Conservation (phyloP, 495 filamentous ascomycete genomes). For the Aspergillus baeticus region DNA sequence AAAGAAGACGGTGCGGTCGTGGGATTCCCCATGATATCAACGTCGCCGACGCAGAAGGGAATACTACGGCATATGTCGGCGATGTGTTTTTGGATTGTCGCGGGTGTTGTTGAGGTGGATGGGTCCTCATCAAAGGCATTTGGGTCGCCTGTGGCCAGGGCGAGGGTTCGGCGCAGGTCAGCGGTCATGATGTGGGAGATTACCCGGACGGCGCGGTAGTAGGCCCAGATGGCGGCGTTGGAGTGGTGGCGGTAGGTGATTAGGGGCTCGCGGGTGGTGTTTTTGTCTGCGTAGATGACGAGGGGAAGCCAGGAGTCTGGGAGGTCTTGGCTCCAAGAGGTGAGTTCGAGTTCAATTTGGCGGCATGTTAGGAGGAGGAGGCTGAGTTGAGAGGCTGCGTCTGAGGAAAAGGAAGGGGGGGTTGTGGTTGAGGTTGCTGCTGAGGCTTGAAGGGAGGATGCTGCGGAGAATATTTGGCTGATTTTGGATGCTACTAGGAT, state of each 20-base stretch:
- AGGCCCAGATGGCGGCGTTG: constrained; percentile 36
- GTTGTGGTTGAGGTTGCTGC: constrained; percentile 12
- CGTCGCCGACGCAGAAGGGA: constrained; percentile 37
- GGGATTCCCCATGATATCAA: constrained; percentile 37
- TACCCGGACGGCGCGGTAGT: constrained; percentile 41
- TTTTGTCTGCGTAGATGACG: constrained; percentile 28
- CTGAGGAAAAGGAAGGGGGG: background rate
- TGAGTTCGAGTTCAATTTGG: constrained; percentile 32
- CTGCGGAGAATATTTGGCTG: constrained; percentile 26
- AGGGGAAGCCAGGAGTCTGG: constrained; percentile 41
- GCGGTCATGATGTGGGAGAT: constrained; percentile 34
- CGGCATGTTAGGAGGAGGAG: constrained; percentile 26
- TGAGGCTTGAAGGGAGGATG: constrained; percentile 6
- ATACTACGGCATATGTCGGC: constrained; percentile 42
- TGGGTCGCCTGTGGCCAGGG: constrained; percentile 7
- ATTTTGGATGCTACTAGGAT: constrained; percentile 36
- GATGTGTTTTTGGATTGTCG: constrained; percentile 34
- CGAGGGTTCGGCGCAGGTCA: constrained; percentile 26
- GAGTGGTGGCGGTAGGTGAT: constrained; percentile 36
- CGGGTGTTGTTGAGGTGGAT: background rate
- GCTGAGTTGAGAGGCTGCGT: constrained; percentile 21
- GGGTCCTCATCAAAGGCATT: background rate
- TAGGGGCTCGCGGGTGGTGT: constrained; percentile 27
- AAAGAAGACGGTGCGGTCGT: background rate
- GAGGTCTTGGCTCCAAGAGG: constrained; percentile 34